Percentiles rank a stretch among this genome's conserved stretches.
Evolutionary conservation across 2,329 filamentous ascomycete species (phyloP).

Genomic region (Ophiostoma pallidulum): DNA sequence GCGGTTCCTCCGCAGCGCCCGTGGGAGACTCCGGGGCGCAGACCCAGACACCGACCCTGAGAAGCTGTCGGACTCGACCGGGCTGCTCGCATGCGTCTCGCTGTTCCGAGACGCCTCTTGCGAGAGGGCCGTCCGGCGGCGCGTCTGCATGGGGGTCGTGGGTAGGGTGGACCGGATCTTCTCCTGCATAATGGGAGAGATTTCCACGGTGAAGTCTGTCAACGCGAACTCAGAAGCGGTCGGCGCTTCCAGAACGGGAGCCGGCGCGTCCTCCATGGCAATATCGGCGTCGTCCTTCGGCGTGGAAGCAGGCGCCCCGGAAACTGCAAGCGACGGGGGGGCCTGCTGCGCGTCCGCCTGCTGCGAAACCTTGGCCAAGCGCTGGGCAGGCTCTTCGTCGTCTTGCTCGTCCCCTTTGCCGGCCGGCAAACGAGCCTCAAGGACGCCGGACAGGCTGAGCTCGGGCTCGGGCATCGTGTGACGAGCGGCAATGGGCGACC

Average conservation of each 20-base stretch:
- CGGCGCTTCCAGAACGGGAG: background rate
- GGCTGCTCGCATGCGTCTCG: background rate
- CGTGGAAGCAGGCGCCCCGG: background rate
- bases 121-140: constrained; percentile 4
- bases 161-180: background rate
- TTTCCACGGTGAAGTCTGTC: background rate
- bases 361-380: background rate
- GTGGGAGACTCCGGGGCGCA: constrained; percentile 3
- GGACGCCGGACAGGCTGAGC: constrained; percentile 18
- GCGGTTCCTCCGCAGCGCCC: background rate
- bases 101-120: background rate
- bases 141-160: constrained; percentile 9
- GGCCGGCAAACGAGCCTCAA: constrained; percentile 7
- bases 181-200: background rate
- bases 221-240: background rate
- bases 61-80: background rate
- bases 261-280: constrained; percentile 2
- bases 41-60: background rate
- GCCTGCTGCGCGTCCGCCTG: no score
- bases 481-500: constrained; percentile 35
- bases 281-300: background rate
- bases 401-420: constrained; percentile 2
- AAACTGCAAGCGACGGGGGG: no score
- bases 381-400: background rate
- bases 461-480: constrained; percentile 19